These are phyloP conservation scores for Cercospora citrullina DNA, from an alignment of 2,329 filamentous ascomycete species.

Conservation along the genomic window DNA sequence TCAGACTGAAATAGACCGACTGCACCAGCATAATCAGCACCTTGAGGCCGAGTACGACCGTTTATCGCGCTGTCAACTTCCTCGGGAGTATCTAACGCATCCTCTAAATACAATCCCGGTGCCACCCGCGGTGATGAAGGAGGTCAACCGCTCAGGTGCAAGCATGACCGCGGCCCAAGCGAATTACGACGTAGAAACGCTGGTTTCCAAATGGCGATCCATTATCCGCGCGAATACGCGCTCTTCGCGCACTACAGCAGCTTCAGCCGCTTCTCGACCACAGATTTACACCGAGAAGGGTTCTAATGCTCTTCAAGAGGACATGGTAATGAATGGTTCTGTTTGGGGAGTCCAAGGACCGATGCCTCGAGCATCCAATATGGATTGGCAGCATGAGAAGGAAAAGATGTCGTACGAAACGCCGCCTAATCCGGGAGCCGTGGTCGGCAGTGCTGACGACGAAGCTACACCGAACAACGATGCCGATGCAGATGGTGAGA, in stretches of 20 bases:
- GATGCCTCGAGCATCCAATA: conserved; percentile 20
- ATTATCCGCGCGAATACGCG: conserved; percentile 31
- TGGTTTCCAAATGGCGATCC: conserved; percentile 34
- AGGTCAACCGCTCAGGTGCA: conserved; percentile 28
- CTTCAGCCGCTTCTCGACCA: not conserved
- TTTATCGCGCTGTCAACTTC: conserved; percentile 37
- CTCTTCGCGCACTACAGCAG: conserved; percentile 8
- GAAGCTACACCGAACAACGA: conserved; percentile 19
- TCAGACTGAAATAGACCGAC: conserved; percentile 42
- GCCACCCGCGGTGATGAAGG: conserved; percentile 41
- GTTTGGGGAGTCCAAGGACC: conserved; percentile 33
- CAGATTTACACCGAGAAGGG: conserved; percentile 14
- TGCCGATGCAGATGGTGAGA: conserved; percentile 28
- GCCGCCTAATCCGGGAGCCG: conserved; percentile 33
- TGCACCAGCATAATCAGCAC: conserved; percentile 46
- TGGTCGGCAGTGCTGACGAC: conserved; percentile 30
- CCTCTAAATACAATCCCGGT: conserved; percentile 42
- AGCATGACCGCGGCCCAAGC: conserved; percentile 24
- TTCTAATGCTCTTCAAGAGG: conserved; percentile 18
- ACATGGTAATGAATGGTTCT: conserved; percentile 35
- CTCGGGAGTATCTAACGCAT: conserved; percentile 37
- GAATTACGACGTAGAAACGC: conserved; percentile 34
- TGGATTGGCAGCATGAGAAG: conserved; percentile 7
- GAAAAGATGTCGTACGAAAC: conserved; percentile 33
- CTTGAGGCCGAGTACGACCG: conserved; percentile 42